These are phyloP conservation scores for Phoenix dactylifera DNA, from an alignment of 176 grass and related monocot species.

Conservation along the genomic window DNA sequence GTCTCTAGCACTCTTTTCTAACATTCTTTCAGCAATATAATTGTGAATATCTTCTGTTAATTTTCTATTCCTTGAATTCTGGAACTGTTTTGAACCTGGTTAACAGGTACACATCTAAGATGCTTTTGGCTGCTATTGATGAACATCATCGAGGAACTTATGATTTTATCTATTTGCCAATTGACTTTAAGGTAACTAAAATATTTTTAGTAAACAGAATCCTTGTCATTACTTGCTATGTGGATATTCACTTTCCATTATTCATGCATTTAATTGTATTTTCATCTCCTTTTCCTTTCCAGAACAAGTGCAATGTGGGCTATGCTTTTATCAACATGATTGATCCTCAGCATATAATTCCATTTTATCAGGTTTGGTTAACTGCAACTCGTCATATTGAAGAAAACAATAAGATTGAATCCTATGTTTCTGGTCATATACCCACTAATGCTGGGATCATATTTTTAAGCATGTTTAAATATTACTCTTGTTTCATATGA, in stretches of 20 bases:
- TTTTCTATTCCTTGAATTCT: too few species aligned
- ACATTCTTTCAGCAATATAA: too few species aligned
- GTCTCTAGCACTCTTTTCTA: too few species aligned
- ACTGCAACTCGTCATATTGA: neutral
- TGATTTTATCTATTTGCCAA: constrained; percentile 92
- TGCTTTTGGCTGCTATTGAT: constrained; percentile 92
- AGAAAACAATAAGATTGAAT: too few species aligned
- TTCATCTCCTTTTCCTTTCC: constrained; percentile 10
- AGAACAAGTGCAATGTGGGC: constrained; percentile 98
- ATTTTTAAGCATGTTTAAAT: too few species aligned
- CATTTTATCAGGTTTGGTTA: constrained; percentile 77
- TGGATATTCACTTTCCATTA: neutral
- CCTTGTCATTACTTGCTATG: constrained; percentile 1
- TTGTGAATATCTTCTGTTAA: too few species aligned
- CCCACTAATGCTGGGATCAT: too few species aligned
- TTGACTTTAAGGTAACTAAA: constrained; percentile 87
- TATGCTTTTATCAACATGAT: constrained; percentile 99
- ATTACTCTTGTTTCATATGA: too few species aligned
- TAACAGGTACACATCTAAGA: constrained; percentile 90
- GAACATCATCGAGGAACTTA: constrained; percentile 82
- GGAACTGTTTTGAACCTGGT: neutral
- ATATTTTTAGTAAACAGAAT: neutral
- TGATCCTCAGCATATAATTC: constrained; percentile 64
- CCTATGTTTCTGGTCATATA: too few species aligned
- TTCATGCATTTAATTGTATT: neutral